These are phyloP conservation scores for Candida succiphila DNA, from an alignment of 805 yeast species.

Conservation along the genomic window DNA sequence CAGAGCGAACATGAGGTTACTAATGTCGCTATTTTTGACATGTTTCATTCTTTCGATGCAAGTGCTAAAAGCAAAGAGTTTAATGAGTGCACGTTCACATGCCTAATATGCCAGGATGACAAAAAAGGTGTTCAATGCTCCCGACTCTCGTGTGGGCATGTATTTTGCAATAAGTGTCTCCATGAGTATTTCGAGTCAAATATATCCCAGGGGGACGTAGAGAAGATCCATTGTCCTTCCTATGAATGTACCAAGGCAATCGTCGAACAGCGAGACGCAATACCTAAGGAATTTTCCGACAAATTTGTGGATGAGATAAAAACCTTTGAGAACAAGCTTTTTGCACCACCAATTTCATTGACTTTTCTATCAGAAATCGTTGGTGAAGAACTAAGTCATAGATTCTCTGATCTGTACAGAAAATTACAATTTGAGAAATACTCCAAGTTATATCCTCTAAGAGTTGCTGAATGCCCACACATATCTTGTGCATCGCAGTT, in stretches of 20 bases:
- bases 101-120: constrained; percentile 48
- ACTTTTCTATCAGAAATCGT: constrained; percentile 25
- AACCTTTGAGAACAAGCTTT: constrained; percentile 26
- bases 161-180: constrained; percentile 38
- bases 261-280: constrained; percentile 8
- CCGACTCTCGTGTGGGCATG: constrained; percentile 37
- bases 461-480: constrained; percentile 44
- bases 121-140: constrained; percentile 33
- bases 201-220: constrained; percentile 38
- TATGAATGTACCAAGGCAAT: constrained; percentile 31
- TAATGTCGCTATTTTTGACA: too few relatives aligned
- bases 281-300: constrained; percentile 4
- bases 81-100: constrained; percentile 35
- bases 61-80: too few relatives aligned
- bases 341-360: constrained; percentile 29
- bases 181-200: constrained; percentile 28
- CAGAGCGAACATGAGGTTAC: too few relatives aligned
- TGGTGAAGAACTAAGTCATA: constrained; percentile 16
- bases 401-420: constrained; percentile 29
- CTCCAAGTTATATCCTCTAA: constrained; percentile 32
- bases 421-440: constrained; percentile 32
- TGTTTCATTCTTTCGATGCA: too few relatives aligned
- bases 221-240: constrained; percentile 49
- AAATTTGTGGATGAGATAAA: constrained; percentile 12
- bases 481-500: constrained; percentile 33